Conservation (phyloP, 2,329 filamentous ascomycete genomes). For the Aspergillus aculeatinus region DNA sequence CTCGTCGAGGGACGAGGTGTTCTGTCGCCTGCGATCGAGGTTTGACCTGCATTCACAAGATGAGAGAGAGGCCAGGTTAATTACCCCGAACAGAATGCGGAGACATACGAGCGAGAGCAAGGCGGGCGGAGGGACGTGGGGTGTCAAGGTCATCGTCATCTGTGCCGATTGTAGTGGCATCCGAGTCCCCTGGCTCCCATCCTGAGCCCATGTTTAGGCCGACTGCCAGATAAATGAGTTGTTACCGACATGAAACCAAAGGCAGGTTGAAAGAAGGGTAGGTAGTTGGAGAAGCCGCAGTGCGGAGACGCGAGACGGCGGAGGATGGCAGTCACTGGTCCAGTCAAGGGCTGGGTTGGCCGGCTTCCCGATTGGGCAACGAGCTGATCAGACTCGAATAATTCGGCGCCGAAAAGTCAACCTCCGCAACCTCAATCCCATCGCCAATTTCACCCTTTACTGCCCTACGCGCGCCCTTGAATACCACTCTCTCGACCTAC, state of each 20-base stretch:
- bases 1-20: not conserved
- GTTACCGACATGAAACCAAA: not conserved
- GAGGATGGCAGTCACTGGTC: not conserved
- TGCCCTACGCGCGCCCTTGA: not conserved
- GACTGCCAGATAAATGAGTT: conserved; percentile 8
- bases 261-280: not conserved
- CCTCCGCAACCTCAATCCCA: conserved; percentile 7
- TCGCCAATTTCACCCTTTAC: not conserved
- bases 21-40: not conserved
- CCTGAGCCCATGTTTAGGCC: conserved; percentile 24
- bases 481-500: not conserved
- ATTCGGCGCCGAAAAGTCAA: conserved; percentile 15
- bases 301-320: conserved; percentile 17
- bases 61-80: conserved; percentile 16
- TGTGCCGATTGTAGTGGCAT: conserved; percentile 30
- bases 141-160: conserved; percentile 48
- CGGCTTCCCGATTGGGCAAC: conserved; percentile 23
- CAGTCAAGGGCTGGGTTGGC: not conserved
- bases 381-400: conserved; percentile 15
- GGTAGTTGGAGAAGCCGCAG: not conserved
- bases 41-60: conserved; percentile 7
- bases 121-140: conserved; percentile 22
- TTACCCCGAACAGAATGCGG: not conserved
- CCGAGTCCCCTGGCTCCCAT: conserved; percentile 26
- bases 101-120: conserved; percentile 13